These are phyloP conservation scores for Oemleria cerasiformis DNA, from an alignment of 306 rosid species.

Conservation along the genomic window DNA sequence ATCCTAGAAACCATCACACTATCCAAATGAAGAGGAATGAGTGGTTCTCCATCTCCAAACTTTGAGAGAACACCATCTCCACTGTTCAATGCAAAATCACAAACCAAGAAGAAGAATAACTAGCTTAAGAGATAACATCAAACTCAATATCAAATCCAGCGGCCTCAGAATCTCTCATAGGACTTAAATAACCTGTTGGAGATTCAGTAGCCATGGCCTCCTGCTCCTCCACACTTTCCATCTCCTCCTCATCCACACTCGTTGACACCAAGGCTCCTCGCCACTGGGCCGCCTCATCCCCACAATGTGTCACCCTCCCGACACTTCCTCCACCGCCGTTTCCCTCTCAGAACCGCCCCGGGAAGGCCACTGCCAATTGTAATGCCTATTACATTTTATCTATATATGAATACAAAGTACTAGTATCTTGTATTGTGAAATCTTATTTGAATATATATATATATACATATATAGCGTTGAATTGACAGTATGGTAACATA, in stretches of 20 bases:
- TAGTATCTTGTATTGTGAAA: neutral
- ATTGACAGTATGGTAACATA: neutral
- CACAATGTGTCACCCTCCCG: conserved; percentile 75
- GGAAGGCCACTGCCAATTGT: conserved; percentile 67
- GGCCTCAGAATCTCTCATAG: conserved; percentile 32
- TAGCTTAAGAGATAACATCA: conserved; percentile 6
- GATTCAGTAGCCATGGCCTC: conserved; percentile 56
- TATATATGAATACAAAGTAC: neutral
- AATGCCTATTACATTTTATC: conserved; percentile 25
- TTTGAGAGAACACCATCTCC: conserved; percentile 30
- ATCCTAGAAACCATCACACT: conserved; percentile 57
- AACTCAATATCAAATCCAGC: conserved; percentile 12
- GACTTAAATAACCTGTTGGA: conserved; percentile 18
- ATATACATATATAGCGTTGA: neutral
- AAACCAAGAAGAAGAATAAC: conserved; percentile 14
- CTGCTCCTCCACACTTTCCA: conserved; percentile 59
- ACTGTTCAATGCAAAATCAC: conserved; percentile 28
- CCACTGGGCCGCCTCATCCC: conserved; percentile 47
- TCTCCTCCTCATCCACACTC: conserved; percentile 67
- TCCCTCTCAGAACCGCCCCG: conserved; percentile 52
- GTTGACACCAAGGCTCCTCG: conserved; percentile 60
- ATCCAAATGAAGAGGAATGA: conserved; percentile 46
- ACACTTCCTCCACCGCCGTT: conserved; percentile 53
- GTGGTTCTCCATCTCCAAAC: conserved; percentile 46
- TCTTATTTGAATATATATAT: neutral